Percentiles rank a stretch among this genome's conserved stretches.
phyloP scores from a whole-genome alignment of 179 eudicot species.

The Silene vulgaris region DNA sequence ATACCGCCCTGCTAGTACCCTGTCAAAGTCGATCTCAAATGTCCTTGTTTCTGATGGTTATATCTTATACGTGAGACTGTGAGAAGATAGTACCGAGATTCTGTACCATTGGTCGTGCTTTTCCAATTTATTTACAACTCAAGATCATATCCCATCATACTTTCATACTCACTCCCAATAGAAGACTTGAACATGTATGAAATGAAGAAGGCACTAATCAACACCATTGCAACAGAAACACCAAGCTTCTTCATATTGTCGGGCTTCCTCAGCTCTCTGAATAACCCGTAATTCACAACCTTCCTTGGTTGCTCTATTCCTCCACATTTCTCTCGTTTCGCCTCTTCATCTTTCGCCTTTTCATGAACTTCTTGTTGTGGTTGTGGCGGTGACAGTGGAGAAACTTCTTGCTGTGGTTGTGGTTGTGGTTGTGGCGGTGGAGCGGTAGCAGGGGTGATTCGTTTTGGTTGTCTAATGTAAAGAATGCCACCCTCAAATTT shows the following conservation, averaged over 20 bases:
- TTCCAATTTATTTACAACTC: not conserved
- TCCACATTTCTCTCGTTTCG: not conserved
- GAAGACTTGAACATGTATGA: conserved; percentile 27
- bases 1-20: too few relatives aligned
- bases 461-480: conserved; percentile 49
- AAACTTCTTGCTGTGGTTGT: not conserved
- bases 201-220: conserved; percentile 35
- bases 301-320: conserved; percentile 7
- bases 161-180: not conserved
- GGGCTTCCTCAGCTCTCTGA: conserved; percentile 34
- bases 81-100: too few relatives aligned
- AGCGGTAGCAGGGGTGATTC: conserved; percentile 32
- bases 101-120: too few relatives aligned
- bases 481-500: conserved; percentile 52
- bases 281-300: conserved; percentile 9
- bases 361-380: conserved; percentile 8
- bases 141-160: not conserved
- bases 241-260: conserved; percentile 29
- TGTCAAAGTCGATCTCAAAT: too few relatives aligned
- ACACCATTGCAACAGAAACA: conserved; percentile 30
- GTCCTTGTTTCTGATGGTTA: too few relatives aligned
- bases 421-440: conserved; percentile 10
- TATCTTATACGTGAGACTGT: too few relatives aligned
- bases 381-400: not conserved
- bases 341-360: conserved; percentile 13